Evolutionary conservation across 257 asterid genomes (phyloP).

Genomic region (Asclepias syriaca): DNA sequence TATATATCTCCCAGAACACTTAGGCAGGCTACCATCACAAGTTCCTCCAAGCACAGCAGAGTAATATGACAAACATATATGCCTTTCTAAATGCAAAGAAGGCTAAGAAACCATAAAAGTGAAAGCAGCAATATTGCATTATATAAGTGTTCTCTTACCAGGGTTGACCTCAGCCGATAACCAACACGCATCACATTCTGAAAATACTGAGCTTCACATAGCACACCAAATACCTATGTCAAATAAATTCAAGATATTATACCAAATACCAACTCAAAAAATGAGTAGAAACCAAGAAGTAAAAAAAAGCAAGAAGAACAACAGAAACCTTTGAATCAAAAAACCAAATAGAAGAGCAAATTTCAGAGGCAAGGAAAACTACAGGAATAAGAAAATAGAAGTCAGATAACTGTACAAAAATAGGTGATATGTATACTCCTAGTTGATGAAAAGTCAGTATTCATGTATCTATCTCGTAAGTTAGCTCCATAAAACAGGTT

Average conservation of each 20-base stretch:
- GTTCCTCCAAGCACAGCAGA: background rate
- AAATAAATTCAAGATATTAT: background rate
- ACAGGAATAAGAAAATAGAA: background rate
- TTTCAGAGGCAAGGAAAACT: background rate
- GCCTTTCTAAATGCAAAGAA: background rate
- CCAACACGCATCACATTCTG: constrained; percentile 99
- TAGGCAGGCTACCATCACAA: background rate
- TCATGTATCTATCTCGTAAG: background rate
- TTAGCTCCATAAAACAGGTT: background rate
- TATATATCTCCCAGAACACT: background rate
- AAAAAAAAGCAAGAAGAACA: constrained; percentile 1
- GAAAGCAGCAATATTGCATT: background rate
- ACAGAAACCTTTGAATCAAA: background rate
- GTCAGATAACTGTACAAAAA: background rate
- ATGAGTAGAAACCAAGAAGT: background rate
- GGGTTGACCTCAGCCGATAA: constrained; percentile 78
- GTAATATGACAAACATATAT: background rate
- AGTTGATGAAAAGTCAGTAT: background rate
- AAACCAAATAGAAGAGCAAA: background rate
- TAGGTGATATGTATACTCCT: background rate
- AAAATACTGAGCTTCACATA: constrained; percentile 93
- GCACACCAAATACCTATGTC: constrained; percentile 55
- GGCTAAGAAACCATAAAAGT: background rate
- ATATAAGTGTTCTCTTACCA: constrained; percentile 47
- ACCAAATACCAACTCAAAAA: background rate